Evolutionary conservation across 2,329 filamentous ascomycete species (phyloP).

Genomic region (Colletotrichum sp.): DNA sequence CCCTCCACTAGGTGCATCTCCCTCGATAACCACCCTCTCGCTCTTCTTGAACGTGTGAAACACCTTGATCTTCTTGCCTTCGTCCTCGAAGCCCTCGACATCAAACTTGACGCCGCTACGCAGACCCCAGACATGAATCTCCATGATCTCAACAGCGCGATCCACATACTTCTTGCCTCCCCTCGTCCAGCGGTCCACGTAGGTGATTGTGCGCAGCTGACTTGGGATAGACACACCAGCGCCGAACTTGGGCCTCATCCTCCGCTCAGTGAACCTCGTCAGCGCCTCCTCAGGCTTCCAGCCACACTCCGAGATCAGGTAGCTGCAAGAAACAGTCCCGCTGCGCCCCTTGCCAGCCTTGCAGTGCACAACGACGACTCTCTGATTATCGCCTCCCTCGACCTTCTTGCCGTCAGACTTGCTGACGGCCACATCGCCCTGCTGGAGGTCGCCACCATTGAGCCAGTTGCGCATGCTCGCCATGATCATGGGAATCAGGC

Average conservation of each 20-base stretch:
- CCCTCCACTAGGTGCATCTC: slow-evolving; percentile 52
- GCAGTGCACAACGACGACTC: slow-evolving; percentile 92
- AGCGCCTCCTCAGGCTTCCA: slow-evolving; percentile 61
- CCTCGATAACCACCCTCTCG: slow-evolving; percentile 75
- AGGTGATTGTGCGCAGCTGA: slow-evolving; percentile 85
- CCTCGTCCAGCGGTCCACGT: slow-evolving; percentile 85
- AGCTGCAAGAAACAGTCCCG: slow-evolving; percentile 86
- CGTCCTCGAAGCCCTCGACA: slow-evolving; percentile 85
- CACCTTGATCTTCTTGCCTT: slow-evolving; percentile 83
- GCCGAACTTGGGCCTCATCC: slow-evolving; percentile 91
- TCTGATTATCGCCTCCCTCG: slow-evolving; percentile 36
- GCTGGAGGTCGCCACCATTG: slow-evolving; percentile 49
- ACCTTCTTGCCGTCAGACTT: slow-evolving; percentile 22
- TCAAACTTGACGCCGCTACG: slow-evolving; percentile 86
- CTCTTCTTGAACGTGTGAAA: slow-evolving; percentile 80
- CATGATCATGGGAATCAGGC: slow-evolving; percentile 86
- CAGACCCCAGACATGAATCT: slow-evolving; percentile 90
- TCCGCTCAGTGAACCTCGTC: slow-evolving; percentile 71
- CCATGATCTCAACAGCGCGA: slow-evolving; percentile 80
- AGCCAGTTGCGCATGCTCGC: slow-evolving; percentile 93
- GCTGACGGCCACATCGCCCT: slow-evolving; percentile 13
- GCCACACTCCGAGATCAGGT: slow-evolving; percentile 85
- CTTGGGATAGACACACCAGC: slow-evolving; percentile 91
- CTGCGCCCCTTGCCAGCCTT: slow-evolving; percentile 96
- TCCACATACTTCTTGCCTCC: slow-evolving; percentile 82